Conservation (phyloP, 768 basidiomycete genomes). For the Amanita inopinata region DNA sequence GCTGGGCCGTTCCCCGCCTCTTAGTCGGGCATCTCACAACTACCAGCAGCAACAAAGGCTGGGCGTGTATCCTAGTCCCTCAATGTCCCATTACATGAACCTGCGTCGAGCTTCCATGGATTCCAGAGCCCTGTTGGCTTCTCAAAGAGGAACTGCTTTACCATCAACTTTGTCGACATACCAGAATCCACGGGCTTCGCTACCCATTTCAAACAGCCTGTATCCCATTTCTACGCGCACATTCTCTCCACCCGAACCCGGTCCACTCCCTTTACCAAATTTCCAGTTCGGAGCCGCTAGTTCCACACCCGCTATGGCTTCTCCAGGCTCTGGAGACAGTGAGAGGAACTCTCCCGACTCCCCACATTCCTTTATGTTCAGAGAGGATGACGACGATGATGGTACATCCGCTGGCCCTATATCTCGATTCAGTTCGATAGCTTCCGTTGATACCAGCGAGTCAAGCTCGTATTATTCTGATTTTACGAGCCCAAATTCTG, state of each 20-base stretch:
- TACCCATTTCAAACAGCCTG: constrained; percentile 37
- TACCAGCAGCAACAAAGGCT: constrained; percentile 17
- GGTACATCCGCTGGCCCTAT: constrained; percentile 32
- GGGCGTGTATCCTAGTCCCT: constrained; percentile 18
- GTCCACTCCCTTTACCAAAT: constrained; percentile 50
- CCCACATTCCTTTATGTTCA: constrained; percentile 35
- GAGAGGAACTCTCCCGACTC: constrained; percentile 51
- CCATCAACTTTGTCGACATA: constrained; percentile 35
- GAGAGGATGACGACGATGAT: constrained; percentile 42
- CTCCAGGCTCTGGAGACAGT: constrained; percentile 38
- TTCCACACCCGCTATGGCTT: constrained; percentile 34
- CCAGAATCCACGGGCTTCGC: constrained; percentile 32
- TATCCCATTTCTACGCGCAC: constrained; percentile 40
- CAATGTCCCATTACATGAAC: constrained; percentile 28
- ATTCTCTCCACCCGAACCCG: constrained; percentile 35
- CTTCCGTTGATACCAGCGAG: constrained; percentile 51
- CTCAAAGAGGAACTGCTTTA: constrained; percentile 26
- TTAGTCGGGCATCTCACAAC: constrained; percentile 22
- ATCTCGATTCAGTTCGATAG: constrained; percentile 53
- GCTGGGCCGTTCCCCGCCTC: constrained; percentile 22
- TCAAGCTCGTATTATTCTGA: constrained; percentile 44
- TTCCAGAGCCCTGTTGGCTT: constrained; percentile 26
- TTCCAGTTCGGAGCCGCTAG: constrained; percentile 58
- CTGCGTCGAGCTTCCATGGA: constrained; percentile 34
- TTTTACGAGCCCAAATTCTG: constrained; percentile 22